Evolutionary conservation across 2,329 filamentous ascomycete species (phyloP).

Genomic region (Arthrobotrys iridis): DNA sequence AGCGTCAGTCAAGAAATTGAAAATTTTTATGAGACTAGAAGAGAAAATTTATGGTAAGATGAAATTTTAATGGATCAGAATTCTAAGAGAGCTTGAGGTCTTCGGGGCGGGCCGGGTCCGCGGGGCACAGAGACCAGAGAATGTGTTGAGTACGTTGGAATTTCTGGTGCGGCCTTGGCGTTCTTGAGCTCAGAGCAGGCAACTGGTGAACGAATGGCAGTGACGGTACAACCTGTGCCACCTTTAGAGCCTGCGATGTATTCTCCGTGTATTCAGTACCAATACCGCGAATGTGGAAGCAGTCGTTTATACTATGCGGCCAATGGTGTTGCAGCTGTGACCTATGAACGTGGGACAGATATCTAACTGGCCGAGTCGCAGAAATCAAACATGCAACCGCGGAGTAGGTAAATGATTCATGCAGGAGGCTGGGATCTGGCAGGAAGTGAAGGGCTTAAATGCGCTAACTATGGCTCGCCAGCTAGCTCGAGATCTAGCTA

Average conservation of each 20-base stretch:
- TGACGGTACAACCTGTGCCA: neutral
- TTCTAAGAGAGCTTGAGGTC: too few relatives aligned
- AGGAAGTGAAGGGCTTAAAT: slow-evolving; percentile 1
- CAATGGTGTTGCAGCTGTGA: neutral
- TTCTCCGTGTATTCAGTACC: neutral
- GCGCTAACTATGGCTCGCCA: neutral
- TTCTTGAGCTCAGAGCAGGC: neutral
- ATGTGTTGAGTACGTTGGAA: slow-evolving; percentile 4
- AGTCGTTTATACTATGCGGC: too few relatives aligned
- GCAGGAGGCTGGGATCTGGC: slow-evolving; percentile 41
- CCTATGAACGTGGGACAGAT: neutral
- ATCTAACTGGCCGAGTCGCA: neutral
- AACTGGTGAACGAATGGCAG: slow-evolving; percentile 1
- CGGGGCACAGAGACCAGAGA: neutral
- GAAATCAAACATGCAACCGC: neutral
- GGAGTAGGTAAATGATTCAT: slow-evolving; percentile 2
- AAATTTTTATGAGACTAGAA: too few relatives aligned
- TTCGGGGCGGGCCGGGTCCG: too few relatives aligned
- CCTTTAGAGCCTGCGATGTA: neutral
- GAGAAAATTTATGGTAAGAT: too few relatives aligned
- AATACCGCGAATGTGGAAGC: neutral
- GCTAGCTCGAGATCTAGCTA: slow-evolving; percentile 1
- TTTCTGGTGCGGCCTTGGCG: neutral
- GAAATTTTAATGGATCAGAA: too few relatives aligned
- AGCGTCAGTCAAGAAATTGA: too few relatives aligned